Evolutionary conservation across 1,139 yeast genomes (phyloP), one percentile per base, ranked within the genome.

Genomic region (Candida tunisiensis): DNA sequence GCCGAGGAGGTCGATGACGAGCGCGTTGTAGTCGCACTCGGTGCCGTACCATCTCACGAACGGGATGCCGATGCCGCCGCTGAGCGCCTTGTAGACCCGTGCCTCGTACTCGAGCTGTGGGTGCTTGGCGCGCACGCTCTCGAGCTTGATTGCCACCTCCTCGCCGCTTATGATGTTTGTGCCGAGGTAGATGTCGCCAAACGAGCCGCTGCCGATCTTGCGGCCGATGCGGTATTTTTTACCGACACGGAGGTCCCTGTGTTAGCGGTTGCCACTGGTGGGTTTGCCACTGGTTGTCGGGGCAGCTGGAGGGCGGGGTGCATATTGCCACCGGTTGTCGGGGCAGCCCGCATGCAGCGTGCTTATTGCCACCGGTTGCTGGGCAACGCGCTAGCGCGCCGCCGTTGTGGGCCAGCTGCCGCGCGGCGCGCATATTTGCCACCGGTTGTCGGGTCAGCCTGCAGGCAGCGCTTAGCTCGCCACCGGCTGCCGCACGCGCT

Each of bases 81-180:
- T 78, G 31, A 88, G 60, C 5, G 93, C 88, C 51, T 79, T 82
- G 58, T 85, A 85, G 19, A 85, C 96, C 41, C 91, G 72, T 8
- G 95, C 93, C 55, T 88, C 98, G 48, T 88, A 88, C 47, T 85
- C 96, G 40, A 88, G 65, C 56, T 88, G 98, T 3, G 98, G 98
- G 49, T 88, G 96, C 47, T 83, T 78, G 2, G 96, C 94, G 36
- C 78, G 65, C 34, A 79, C 71, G 39, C 80, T 74, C 50, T 88
- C 98, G 38, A 88, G 62, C 53, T 88, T 88, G 58, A 88, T 85
- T 42, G 96, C 98, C 28, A 88, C 95, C 52, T 88, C 94, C 53
- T 88, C 96, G 23, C 96, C 95, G 24, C 93, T 78, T 27, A 88
- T 79, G 53, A 88, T 72, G 55, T 88, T 88, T 23, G 93, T 82